Base-by-base conservation (phyloP, 2,329 filamentous ascomycete species). In the Cytospora mali region DNA sequence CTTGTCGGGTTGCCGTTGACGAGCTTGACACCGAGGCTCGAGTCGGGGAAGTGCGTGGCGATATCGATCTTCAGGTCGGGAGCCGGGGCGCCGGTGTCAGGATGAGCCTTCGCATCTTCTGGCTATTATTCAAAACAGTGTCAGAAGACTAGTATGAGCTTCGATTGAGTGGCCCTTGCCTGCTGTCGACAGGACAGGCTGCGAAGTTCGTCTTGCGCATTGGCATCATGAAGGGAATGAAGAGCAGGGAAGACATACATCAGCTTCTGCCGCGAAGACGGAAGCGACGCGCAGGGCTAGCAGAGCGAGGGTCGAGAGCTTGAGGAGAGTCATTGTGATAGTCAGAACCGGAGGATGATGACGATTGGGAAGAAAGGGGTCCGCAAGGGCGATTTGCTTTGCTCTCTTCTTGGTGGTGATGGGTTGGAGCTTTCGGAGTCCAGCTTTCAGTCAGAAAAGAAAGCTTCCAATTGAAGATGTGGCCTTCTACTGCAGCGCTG, bases 1-100 rank as follows among this genome's bases (percentile, higher is more conserved):
- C 91, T 87, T 67, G 93, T 97, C 49, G 92, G 87, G 68, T 89
- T 88, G 72, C 93, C 92, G 75, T 99, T 99, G 81, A 98, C 86
- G 69, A 98, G 88, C 85, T 96, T 97, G 70, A 98, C 88, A 71
- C 94, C 95, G 77, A 96, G 88, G 80, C 96, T 92, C 80, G 88
- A 75, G 73, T 89, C 81, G 77, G 85, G 79, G 80, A 87, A 85
- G 75, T 81, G 81, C 64, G 88, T 84, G 68, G 83, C 82, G 70
- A 89, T 78, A 60, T 88, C 84, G 75, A 90, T 87, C 67, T 87
- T 85, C 71, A 90, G 75, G 68, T 84, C 79, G 70, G 80, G 64
- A 62, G 67, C 62, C 67, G 69, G 64, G 55, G 62, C 54, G 14
- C 67, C 57, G 42, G 66, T 68, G 42, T 68, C 67, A 55, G 69